A percentile compares a stretch with the other conserved stretches of the same genome.
phyloP scores from a whole-genome alignment of 805 yeast species.

The Yarrowia sp. region DNA sequence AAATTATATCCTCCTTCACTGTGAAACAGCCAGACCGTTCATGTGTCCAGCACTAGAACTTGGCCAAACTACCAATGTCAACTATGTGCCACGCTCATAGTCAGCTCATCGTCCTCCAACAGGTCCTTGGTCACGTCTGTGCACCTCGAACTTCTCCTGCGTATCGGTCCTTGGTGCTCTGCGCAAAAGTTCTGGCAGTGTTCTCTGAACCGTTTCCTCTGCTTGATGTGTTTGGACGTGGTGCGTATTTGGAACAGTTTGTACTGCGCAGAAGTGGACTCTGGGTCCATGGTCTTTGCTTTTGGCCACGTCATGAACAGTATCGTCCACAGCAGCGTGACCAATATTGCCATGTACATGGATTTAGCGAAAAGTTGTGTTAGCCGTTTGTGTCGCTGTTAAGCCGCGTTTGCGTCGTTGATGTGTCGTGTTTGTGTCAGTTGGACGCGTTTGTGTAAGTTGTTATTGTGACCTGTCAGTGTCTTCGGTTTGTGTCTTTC shows the following conservation, averaged over 20 bases:
- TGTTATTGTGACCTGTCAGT: too few relatives aligned
- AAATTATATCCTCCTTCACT: too few relatives aligned
- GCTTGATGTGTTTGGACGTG: neutral
- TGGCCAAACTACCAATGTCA: too few relatives aligned
- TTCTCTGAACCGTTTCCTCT: neutral
- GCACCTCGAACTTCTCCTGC: neutral
- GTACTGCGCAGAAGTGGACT: neutral
- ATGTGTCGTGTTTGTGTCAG: neutral
- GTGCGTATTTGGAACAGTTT: neutral
- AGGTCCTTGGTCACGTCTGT: neutral
- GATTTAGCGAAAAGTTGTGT: neutral
- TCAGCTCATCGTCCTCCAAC: neutral
- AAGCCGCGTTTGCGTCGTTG: too few relatives aligned
- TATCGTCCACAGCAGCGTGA: neutral
- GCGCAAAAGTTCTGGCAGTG: constrained; percentile 8
- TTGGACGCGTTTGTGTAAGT: too few relatives aligned
- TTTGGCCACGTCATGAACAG: constrained; percentile 1
- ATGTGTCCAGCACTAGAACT: too few relatives aligned
- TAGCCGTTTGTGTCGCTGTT: neutral
- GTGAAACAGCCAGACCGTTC: too few relatives aligned
- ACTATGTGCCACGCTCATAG: too few relatives aligned
- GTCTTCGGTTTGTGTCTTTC: too few relatives aligned
- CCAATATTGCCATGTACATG: neutral
- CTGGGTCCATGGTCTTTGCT: neutral
- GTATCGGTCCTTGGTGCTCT: neutral